These are phyloP conservation scores for Malus orientalis DNA, from an alignment of 306 rosid species.

Conservation along the genomic window DNA sequence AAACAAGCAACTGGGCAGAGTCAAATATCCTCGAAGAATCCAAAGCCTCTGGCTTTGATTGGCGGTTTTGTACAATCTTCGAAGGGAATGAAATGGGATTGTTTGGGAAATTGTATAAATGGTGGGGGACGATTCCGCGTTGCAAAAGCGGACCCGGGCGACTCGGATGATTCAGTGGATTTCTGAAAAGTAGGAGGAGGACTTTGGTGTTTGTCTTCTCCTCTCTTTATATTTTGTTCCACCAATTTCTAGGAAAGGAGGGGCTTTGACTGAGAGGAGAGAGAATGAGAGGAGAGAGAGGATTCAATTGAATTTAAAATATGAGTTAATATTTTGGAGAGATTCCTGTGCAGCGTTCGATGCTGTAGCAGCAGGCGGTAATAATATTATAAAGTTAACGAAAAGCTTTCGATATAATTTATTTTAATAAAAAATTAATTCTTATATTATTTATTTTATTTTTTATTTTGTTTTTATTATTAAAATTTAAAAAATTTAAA, in stretches of 20 bases:
- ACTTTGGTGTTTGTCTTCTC: neutral
- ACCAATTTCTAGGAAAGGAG: neutral
- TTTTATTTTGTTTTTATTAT: accelerated
- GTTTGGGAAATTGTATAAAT: neutral
- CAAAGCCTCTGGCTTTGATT: neutral
- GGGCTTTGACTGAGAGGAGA: neutral
- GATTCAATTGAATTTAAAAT: neutral
- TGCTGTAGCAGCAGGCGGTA: too few relatives aligned
- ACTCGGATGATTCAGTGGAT: neutral
- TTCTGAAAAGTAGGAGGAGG: neutral
- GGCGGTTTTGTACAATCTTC: neutral
- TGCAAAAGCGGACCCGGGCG: neutral
- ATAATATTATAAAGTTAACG: too few relatives aligned
- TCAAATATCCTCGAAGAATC: neutral
- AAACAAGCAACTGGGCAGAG: neutral
- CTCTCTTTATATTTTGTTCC: neutral
- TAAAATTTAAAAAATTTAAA: too few relatives aligned
- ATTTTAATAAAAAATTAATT: too few relatives aligned
- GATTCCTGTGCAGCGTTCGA: too few relatives aligned
- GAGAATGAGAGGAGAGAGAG: neutral
- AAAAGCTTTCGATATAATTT: too few relatives aligned
- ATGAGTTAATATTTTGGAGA: too few relatives aligned
- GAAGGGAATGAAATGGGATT: neutral
- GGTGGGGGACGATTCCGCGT: neutral
- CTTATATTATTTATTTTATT: too few relatives aligned